phyloP scores from a whole-genome alignment of 148 eudicot species.

The Silene uniflora region DNA sequence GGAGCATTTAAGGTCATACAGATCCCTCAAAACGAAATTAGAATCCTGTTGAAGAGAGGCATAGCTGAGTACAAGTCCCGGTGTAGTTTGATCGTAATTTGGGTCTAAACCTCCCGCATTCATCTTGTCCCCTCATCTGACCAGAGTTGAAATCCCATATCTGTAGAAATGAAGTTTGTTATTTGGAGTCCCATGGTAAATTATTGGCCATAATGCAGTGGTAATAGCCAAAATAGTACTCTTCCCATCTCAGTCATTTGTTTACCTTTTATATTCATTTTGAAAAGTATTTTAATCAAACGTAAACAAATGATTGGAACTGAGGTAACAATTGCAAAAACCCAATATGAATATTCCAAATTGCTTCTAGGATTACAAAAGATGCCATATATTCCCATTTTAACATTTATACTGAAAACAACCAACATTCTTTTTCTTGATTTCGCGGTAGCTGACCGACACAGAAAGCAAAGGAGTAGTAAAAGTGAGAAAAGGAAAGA shows the following conservation, averaged over 20 bases:
- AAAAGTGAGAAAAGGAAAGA: not conserved
- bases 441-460: too few species aligned
- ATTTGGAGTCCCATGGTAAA: not conserved
- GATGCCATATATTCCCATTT: too few species aligned
- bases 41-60: conserved; percentile 9
- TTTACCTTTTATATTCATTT: too few species aligned
- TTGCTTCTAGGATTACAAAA: too few species aligned
- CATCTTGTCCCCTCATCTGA: conserved; percentile 48
- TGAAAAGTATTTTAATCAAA: not conserved
- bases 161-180: conserved; percentile 29
- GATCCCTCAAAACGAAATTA: conserved; percentile 25
- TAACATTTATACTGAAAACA: too few species aligned
- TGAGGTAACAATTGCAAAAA: too few species aligned
- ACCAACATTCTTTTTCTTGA: too few species aligned
- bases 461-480: not conserved
- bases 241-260: too few species aligned
- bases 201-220: not conserved
- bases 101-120: conserved; percentile 37
- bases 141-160: conserved; percentile 97
- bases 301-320: too few species aligned
- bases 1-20: conserved; percentile 32
- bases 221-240: too few species aligned
- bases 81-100: conserved; percentile 31
- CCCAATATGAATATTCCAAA: too few species aligned
- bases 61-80: conserved; percentile 35